These are phyloP conservation scores for Yarrowia sp. DNA, from an alignment of 805 yeast species.

Conservation along the genomic window DNA sequence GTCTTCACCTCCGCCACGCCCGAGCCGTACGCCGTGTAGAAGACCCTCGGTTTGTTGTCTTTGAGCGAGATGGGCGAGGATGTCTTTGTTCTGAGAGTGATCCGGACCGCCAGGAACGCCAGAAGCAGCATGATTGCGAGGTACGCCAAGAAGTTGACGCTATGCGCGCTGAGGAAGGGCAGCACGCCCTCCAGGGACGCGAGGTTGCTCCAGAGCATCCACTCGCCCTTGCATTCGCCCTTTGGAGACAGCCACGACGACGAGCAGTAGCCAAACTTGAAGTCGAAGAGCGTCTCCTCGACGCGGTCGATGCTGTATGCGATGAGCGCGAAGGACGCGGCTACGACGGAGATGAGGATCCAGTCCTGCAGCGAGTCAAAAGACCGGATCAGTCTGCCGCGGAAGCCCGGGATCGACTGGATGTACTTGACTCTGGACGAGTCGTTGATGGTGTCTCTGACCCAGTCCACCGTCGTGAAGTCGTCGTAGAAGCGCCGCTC, in stretches of 20 bases:
- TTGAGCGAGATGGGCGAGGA: constrained; percentile 36
- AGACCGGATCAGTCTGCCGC: constrained; percentile 37
- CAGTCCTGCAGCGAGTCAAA: constrained; percentile 48
- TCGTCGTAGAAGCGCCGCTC: constrained; percentile 51
- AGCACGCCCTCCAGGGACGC: not conserved
- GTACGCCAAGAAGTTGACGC: constrained; percentile 39
- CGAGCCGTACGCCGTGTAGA: constrained; percentile 57
- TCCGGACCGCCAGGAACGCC: constrained; percentile 46
- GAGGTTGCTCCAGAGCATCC: constrained; percentile 47
- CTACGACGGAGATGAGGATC: constrained; percentile 49
- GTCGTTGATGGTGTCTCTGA: constrained; percentile 48
- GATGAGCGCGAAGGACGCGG: constrained; percentile 48
- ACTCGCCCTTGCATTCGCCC: constrained; percentile 40
- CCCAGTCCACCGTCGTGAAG: constrained; percentile 63
- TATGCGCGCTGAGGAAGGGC: not conserved
- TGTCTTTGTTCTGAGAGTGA: constrained; percentile 50
- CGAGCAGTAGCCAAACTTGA: constrained; percentile 53
- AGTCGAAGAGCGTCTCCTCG: constrained; percentile 50
- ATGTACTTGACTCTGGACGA: constrained; percentile 45
- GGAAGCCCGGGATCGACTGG: constrained; percentile 39
- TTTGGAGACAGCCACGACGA: constrained; percentile 42
- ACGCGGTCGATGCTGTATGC: constrained; percentile 50
- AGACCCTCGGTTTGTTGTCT: constrained; percentile 31
- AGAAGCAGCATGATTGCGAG: constrained; percentile 43
- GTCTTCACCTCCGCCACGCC: constrained; percentile 65